Percentiles rank a stretch among this genome's conserved stretches.
These are phyloP conservation scores for Dictyophora rubrovolvata DNA, from an alignment of 768 basidiomycete species.

Conservation along the genomic window DNA sequence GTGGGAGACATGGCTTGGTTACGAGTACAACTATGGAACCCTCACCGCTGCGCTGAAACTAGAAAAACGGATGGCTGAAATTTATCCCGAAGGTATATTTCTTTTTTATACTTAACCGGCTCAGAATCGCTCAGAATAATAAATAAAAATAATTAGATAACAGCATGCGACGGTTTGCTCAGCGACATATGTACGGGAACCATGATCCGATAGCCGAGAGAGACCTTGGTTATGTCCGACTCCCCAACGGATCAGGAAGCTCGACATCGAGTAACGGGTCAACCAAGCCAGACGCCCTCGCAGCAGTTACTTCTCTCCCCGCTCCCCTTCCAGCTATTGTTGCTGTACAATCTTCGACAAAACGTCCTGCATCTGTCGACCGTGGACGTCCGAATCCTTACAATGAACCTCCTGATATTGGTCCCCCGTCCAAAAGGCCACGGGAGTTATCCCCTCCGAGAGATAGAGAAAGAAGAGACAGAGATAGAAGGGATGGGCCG, in stretches of 20 bases:
- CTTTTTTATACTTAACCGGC: too few relatives aligned
- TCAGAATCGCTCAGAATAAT: not conserved
- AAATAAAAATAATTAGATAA: not conserved
- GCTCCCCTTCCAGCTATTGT: conserved; percentile 9
- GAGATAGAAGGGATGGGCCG: conserved; percentile 25
- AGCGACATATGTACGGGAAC: conserved; percentile 52
- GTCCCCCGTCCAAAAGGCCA: conserved; percentile 8
- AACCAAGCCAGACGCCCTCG: not conserved
- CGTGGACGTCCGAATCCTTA: conserved; percentile 3
- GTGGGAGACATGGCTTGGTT: conserved; percentile 94
- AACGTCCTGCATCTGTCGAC: conserved; percentile 8
- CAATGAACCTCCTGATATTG: conserved; percentile 4
- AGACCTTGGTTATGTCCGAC: conserved; percentile 67
- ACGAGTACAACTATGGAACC: conserved; percentile 95
- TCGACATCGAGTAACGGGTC: conserved; percentile 19
- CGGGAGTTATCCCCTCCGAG: conserved; percentile 12
- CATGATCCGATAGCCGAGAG: conserved; percentile 82
- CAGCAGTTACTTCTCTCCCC: conserved; percentile 3
- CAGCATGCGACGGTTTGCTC: conserved; percentile 22
- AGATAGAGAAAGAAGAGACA: conserved; percentile 14
- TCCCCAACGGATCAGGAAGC: conserved; percentile 15
- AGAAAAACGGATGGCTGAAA: conserved; percentile 80
- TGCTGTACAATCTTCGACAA: conserved; percentile 10
- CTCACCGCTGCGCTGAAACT: conserved; percentile 79
- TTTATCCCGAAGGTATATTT: conserved; percentile 69